Conservation (phyloP, 2,329 filamentous ascomycete genomes). For the Chaetomium sp. region DNA sequence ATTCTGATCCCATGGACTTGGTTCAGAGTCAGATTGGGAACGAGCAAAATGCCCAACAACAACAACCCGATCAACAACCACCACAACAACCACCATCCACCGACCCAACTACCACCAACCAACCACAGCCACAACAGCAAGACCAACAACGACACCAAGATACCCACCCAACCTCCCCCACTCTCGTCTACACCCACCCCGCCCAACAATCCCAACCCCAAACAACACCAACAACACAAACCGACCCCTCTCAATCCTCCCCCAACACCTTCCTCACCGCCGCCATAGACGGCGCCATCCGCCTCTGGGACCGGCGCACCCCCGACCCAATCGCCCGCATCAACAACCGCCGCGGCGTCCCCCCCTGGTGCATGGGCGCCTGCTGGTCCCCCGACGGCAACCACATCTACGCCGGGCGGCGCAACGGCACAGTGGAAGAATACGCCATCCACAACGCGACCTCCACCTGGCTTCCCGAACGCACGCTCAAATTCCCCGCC, state of each 20-base stretch:
- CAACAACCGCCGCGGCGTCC: constrained; percentile 63
- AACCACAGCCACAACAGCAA: constrained; percentile 4
- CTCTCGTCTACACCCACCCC: constrained; percentile 33
- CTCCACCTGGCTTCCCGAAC: constrained; percentile 63
- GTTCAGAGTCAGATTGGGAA: constrained; percentile 4
- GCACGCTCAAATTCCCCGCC: constrained; percentile 78
- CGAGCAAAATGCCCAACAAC: constrained; percentile 1
- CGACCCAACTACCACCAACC: constrained; percentile 6
- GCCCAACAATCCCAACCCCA: constrained; percentile 11
- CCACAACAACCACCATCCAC: constrained; percentile 5
- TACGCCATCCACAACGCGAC: constrained; percentile 74
- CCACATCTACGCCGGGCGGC: constrained; percentile 82
- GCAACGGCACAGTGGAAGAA: constrained; percentile 92
- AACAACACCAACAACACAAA: constrained; percentile 35
- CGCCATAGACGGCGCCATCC: constrained; percentile 77
- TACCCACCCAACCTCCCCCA: constrained; percentile 23
- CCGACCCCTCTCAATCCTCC: constrained; percentile 54
- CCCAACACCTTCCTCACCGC: constrained; percentile 83
- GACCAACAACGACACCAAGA: constrained; percentile 3
- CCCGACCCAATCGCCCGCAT: constrained; percentile 74
- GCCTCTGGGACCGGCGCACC: constrained; percentile 87
- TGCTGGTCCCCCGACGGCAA: constrained; percentile 97
- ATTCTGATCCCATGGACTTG: constrained; percentile 10
- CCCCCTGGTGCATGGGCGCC: constrained; percentile 95
- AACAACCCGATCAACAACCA: constrained; percentile 1